phyloP scores from a whole-genome alignment of 345 rosid species.

The Noccaea caerulescens region DNA sequence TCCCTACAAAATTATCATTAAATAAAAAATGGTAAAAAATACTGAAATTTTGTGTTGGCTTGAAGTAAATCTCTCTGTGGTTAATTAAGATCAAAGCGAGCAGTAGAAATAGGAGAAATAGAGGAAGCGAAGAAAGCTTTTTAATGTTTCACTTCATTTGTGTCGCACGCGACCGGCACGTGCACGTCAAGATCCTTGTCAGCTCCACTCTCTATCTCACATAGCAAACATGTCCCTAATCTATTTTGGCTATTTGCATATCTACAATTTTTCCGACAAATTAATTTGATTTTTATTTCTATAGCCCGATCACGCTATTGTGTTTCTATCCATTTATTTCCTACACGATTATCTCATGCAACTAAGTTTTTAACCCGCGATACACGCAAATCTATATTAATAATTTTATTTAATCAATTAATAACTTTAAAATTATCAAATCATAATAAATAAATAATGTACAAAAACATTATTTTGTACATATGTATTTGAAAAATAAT shows the following conservation, averaged over 20 bases:
- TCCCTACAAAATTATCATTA: neutral
- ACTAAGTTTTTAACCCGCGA: too few species aligned
- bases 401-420: too few species aligned
- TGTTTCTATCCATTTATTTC: constrained; percentile 33
- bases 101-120: neutral
- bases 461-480: too few species aligned
- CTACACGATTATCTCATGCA: constrained; percentile 8
- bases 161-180: constrained; percentile 37
- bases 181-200: constrained; percentile 47
- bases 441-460: too few species aligned
- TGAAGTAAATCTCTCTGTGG: neutral
- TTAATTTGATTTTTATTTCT: constrained; percentile 8
- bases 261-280: neutral
- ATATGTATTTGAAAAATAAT: too few species aligned
- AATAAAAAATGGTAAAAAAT: neutral
- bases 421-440: too few species aligned
- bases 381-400: too few species aligned
- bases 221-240: constrained; percentile 40
- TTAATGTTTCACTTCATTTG: constrained; percentile 12
- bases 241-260: constrained; percentile 26
- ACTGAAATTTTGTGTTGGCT: neutral
- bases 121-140: neutral
- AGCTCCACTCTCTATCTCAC: constrained; percentile 39
- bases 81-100: constrained; percentile 4
- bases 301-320: constrained; percentile 39